A percentile compares a stretch with the other conserved stretches of the same genome.
Conservation (phyloP, 768 basidiomycete species). For the Albatrellus ellisii region DNA sequence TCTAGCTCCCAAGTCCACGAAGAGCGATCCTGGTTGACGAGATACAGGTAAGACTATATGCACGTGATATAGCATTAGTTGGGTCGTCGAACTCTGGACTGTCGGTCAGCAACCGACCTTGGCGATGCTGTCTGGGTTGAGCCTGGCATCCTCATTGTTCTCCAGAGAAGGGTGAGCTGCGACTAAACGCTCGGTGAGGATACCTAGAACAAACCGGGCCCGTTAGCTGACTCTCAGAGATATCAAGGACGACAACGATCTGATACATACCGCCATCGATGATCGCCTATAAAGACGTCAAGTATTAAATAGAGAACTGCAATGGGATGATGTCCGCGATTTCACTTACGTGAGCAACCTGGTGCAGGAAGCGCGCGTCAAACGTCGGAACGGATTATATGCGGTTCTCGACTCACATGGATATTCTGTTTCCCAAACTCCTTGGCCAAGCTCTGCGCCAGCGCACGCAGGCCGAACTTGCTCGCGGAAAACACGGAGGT, state of each 20-base stretch:
- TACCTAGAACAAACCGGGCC: conserved; percentile 12
- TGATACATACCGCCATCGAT: conserved; percentile 45
- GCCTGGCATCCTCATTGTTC: conserved; percentile 30
- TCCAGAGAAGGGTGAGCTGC: conserved; percentile 22
- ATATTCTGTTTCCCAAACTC: conserved; percentile 33
- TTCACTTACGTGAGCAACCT: neutral
- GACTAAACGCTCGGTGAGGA: conserved; percentile 13
- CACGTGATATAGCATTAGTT: neutral
- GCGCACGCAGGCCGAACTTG: conserved; percentile 27
- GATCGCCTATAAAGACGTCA: conserved; percentile 30
- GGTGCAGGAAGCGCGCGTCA: accelerated
- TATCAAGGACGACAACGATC: neutral
- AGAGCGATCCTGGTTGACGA: conserved; percentile 56
- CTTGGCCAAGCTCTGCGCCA: conserved; percentile 30
- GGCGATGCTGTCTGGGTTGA: conserved; percentile 60
- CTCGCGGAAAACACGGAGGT: conserved; percentile 28
- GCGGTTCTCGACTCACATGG: conserved; percentile 19
- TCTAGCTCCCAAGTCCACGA: conserved; percentile 77
- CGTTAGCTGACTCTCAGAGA: neutral
- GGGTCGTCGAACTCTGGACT: neutral
- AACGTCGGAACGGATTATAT: neutral
- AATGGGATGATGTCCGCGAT: neutral
- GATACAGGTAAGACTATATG: conserved; percentile 51
- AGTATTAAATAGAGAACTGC: neutral
- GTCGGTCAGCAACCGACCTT: conserved; percentile 26